Conservation (phyloP, 768 basidiomycete genomes). For the Amanita muscaria region DNA sequence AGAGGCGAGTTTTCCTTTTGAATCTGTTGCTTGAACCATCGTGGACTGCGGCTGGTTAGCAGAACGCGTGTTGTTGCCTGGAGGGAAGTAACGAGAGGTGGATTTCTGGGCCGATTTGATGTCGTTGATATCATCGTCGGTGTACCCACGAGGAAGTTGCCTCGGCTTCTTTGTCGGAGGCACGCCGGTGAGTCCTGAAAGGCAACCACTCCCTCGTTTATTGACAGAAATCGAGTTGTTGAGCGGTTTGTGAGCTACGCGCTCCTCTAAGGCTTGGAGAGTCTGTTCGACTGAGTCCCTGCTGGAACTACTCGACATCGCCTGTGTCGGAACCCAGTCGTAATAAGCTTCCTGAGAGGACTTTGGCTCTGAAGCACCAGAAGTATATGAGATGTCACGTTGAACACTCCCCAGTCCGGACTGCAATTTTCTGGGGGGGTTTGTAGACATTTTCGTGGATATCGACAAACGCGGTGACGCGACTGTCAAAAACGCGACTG, state of each 20-base stretch:
- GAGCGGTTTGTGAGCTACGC: slow-evolving; percentile 17
- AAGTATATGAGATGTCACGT: slow-evolving; percentile 51
- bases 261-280: neutral
- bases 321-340: slow-evolving; percentile 27
- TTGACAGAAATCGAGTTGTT: slow-evolving; percentile 23
- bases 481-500: neutral
- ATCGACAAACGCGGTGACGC: slow-evolving; percentile 6
- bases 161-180: slow-evolving; percentile 44
- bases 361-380: slow-evolving; percentile 16
- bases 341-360: slow-evolving; percentile 38
- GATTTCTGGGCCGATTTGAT: slow-evolving; percentile 16
- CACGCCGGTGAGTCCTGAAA: slow-evolving; percentile 12
- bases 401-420: slow-evolving; percentile 56
- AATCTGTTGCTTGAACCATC: slow-evolving; percentile 11
- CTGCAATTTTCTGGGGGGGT: slow-evolving; percentile 18
- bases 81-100: slow-evolving; percentile 24
- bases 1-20: slow-evolving; percentile 26
- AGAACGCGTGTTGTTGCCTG: neutral
- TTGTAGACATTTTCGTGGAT: neutral
- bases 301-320: slow-evolving; percentile 3
- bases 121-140: slow-evolving; percentile 18
- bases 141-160: slow-evolving; percentile 45
- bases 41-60: slow-evolving; percentile 4
- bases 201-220: slow-evolving; percentile 29
- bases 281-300: neutral